A percentile compares a stretch with the other conserved stretches of the same genome.
Conservation (phyloP, 257 asterid species). For the Gentiana straminea region DNA sequence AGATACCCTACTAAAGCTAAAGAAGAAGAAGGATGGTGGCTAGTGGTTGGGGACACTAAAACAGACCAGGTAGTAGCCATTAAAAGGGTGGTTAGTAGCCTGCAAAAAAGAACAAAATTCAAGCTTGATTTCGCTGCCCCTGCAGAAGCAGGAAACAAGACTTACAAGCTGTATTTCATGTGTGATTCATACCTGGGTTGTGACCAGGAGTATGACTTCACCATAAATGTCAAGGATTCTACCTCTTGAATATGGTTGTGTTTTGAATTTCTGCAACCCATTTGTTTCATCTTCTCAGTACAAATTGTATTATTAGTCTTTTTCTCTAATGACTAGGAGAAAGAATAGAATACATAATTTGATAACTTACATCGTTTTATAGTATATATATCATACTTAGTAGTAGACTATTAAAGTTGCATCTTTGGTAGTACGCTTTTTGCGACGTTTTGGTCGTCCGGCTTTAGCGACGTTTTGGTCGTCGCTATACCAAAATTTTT, state of each 20-base stretch:
- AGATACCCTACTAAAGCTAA: conserved; percentile 23
- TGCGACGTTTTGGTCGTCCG: no score
- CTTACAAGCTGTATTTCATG: conserved; percentile 20
- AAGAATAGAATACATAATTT: no score
- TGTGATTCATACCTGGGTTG: conserved; percentile 27
- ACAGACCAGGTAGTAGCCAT: conserved; percentile 26
- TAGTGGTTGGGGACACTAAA: conserved; percentile 24
- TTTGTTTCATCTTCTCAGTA: no score
- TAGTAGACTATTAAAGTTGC: no score
- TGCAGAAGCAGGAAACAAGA: conserved; percentile 18
- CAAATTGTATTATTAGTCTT: no score
- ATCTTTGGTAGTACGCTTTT: no score
- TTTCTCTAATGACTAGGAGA: no score
- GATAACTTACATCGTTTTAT: no score
- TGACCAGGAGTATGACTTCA: conserved; percentile 19
- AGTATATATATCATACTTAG: no score
- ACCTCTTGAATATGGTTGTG: not conserved
- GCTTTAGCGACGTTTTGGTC: no score
- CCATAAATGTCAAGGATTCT: conserved; percentile 16
- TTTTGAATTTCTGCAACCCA: no score
- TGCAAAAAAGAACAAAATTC: conserved; percentile 22
- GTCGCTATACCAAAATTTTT: no score
- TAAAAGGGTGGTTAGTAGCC: conserved; percentile 13
- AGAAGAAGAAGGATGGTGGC: conserved; percentile 38
- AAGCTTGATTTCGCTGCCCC: conserved; percentile 26